Conservation (phyloP, 2,329 filamentous ascomycete genomes). For the Cordyceps tenuipes region DNA sequence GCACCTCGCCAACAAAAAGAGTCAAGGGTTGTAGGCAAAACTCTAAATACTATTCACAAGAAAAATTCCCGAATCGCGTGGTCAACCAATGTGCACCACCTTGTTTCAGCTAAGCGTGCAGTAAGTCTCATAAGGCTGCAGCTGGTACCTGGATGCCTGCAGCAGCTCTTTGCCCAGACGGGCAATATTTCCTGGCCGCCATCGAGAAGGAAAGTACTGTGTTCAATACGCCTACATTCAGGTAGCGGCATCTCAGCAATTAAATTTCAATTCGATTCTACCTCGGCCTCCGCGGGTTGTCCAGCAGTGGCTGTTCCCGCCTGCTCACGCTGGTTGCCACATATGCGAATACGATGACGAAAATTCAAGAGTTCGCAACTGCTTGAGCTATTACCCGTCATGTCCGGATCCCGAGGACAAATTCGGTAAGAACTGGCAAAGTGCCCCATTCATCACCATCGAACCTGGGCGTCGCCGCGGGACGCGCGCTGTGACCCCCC, state of each 20-base stretch:
- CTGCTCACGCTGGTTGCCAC: not conserved
- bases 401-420: not conserved
- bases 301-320: too few relatives aligned
- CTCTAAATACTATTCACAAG: not conserved
- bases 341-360: not conserved
- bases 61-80: not conserved
- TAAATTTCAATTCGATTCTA: not conserved
- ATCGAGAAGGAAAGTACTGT: too few relatives aligned
- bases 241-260: not conserved
- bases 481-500: not conserved
- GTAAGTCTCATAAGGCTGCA: not conserved
- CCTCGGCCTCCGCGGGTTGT: not conserved
- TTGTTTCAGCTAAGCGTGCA: not conserved
- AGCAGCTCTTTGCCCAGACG: not conserved
- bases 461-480: not conserved
- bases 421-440: not conserved
- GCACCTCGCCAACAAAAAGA: too few relatives aligned
- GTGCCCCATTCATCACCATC: not conserved
- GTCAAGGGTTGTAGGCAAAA: too few relatives aligned
- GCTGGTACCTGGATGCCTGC: not conserved
- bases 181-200: not conserved
- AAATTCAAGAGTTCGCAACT: not conserved
- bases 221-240: not conserved
- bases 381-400: not conserved
- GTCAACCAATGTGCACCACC: not conserved